These are phyloP conservation scores for Fraxinus angustifolia DNA, from an alignment of 305 asterid species.

Conservation along the genomic window DNA sequence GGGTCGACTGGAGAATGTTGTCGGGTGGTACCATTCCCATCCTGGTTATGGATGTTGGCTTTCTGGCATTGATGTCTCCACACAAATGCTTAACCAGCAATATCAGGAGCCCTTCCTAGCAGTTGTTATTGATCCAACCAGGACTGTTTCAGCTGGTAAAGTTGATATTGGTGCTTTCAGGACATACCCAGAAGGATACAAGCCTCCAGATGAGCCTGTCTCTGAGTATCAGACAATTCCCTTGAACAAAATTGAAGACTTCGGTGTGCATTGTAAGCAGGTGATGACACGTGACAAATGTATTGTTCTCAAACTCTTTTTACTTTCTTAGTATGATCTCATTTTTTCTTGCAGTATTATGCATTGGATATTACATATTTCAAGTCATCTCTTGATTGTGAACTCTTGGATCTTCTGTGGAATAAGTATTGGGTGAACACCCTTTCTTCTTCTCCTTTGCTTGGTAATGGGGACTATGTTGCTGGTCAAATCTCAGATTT, in stretches of 20 bases:
- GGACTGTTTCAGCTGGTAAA: constrained; percentile 97
- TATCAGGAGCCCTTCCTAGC: constrained; percentile 95
- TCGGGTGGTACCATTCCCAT: constrained; percentile 98
- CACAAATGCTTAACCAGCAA: constrained; percentile 96
- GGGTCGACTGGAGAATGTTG: constrained; percentile 87
- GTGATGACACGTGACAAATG: constrained; percentile 26
- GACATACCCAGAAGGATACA: constrained; percentile 93
- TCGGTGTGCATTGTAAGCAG: constrained; percentile 99
- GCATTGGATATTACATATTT: constrained; percentile 88
- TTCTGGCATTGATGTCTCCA: constrained; percentile 90
- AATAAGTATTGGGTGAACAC: constrained; percentile 99
- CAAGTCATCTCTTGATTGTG: constrained; percentile 87
- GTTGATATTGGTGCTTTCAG: constrained; percentile 97
- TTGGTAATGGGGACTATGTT: constrained; percentile 93
- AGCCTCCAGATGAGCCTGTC: constrained; percentile 90
- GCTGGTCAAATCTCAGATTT: constrained; percentile 97
- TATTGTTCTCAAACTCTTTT: constrained; percentile 8
- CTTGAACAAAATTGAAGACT: constrained; percentile 91
- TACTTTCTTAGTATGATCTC: constrained; percentile 6
- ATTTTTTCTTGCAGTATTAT: constrained; percentile 66
- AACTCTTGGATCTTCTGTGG: constrained; percentile 92
- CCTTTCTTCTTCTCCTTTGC: constrained; percentile 94
- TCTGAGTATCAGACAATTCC: constrained; percentile 97
- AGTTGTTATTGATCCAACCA: constrained; percentile 96
- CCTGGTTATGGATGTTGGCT: constrained; percentile 99